Evolutionary conservation across 1,284 basidiomycete species (phyloP), one percentile per base, ranked within the genome.

Genomic region (Hortiboletus rubellus): DNA sequence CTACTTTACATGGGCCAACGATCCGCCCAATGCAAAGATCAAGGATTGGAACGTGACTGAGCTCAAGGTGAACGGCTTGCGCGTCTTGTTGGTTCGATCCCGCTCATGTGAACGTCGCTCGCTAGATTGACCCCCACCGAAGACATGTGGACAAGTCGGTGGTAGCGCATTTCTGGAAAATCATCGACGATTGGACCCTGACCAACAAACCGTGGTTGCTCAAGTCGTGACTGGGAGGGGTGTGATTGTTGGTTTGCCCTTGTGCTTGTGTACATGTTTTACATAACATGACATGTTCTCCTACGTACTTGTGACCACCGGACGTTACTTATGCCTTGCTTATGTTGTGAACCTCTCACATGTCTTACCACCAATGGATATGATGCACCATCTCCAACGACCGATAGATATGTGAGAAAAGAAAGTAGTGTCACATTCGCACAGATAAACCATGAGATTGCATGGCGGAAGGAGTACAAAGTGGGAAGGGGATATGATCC

Each of bases 21-120:
- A 97, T 64, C 89, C 92, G 5, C 86, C 88, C 38, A 96, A 96
- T 64, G 75, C 85, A 0, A 93, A 91, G 63, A 90, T 98, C 60
- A 89, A 90, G 68, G 94, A 97, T 65, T 99, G 96, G 96, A 98
- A 98, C 69, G 95, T 98, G 17, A 91, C 91, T 0, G 92, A 96
- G 67, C 81, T 98, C 61, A 92, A 92, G 81, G 94, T 93, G 55
- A 10, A 1, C n/a, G 15, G 14, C 11, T 2, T 12, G 18, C 3
- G 1, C 7, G 2, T 5, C 12, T 18, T 40, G 0, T 46, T 12
- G 5, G 3, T 41, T 27, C 7, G 15, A 46, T 18, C 12, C 2
- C 18, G 38, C 51, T 24, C n/a, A 33, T 10, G 22, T 15, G 7
- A 15, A 7, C 11, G 38, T 36, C 17, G 9, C 33, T 27, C 7